Percentiles rank a stretch among this genome's conserved stretches.
Conservation (phyloP, 805 yeast genomes). For the Wickerhamomyces alni region DNA sequence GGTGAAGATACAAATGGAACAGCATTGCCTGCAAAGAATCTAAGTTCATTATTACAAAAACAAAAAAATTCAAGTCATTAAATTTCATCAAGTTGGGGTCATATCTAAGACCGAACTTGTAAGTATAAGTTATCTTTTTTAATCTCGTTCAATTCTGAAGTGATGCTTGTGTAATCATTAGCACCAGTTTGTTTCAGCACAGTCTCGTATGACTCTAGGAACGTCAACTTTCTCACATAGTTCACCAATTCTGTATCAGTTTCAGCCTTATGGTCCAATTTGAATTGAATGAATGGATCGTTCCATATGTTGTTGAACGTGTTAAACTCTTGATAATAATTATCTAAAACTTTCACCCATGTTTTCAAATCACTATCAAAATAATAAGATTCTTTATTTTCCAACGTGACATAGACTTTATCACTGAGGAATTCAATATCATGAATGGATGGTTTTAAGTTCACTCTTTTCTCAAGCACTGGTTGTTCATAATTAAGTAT, state of each 20-base stretch:
- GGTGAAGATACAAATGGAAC: constrained; percentile 54
- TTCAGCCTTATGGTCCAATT: background rate
- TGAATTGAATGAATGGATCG: constrained; percentile 3
- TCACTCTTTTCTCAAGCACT: constrained; percentile 17
- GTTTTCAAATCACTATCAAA: constrained; percentile 35
- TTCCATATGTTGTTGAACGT: constrained; percentile 15
- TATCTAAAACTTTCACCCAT: constrained; percentile 46
- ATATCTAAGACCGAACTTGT: constrained; percentile 5
- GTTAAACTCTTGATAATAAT: constrained; percentile 9
- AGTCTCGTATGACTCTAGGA: constrained; percentile 15
- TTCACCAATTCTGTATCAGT: constrained; percentile 1
- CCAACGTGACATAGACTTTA: constrained; percentile 38
- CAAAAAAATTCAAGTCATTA: background rate
- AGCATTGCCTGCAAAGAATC: constrained; percentile 44
- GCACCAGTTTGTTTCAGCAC: constrained; percentile 6
- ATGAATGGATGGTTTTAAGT: constrained; percentile 18
- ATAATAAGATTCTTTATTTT: constrained; percentile 32
- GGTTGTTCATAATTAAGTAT: constrained; percentile 35
- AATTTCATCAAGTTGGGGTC: background rate
- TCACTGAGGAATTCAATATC: constrained; percentile 30
- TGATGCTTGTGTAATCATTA: background rate
- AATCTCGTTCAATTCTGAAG: background rate
- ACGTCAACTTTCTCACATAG: constrained; percentile 10
- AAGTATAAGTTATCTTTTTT: constrained; percentile 1
- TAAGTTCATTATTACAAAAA: constrained; percentile 11